Conservation (phyloP, 805 yeast species). For the Wickerhamiella azymoides region DNA sequence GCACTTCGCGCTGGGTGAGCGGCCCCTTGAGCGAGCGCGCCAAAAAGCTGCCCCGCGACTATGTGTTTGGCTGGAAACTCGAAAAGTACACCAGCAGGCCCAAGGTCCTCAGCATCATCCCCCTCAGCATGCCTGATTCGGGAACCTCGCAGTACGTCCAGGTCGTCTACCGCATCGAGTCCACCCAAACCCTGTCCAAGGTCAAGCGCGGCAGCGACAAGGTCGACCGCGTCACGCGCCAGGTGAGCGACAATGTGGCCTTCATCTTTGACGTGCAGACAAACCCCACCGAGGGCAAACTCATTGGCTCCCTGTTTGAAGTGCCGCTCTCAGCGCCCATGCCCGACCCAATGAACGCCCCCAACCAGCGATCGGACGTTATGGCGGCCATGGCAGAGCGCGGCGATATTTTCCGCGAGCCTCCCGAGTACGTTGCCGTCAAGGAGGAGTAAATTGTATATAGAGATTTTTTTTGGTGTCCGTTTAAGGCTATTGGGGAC, state of each 20-base stretch:
- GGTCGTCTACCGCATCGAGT: slow-evolving; percentile 47
- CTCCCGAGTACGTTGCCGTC: slow-evolving; percentile 19
- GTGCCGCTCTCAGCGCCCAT: slow-evolving; percentile 24
- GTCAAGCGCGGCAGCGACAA: slow-evolving; percentile 33
- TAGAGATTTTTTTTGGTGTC: too few species aligned
- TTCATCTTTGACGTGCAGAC: slow-evolving; percentile 45
- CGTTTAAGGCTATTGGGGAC: too few species aligned
- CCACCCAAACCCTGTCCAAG: slow-evolving; percentile 44
- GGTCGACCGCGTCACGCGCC: slow-evolving; percentile 36
- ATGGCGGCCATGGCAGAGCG: slow-evolving; percentile 25
- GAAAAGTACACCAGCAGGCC: slow-evolving; percentile 58
- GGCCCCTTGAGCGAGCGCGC: slow-evolving; percentile 42
- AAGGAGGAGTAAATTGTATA: slow-evolving; percentile 1
- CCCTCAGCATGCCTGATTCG: slow-evolving; percentile 44
- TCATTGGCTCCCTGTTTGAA: slow-evolving; percentile 61
- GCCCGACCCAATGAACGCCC: slow-evolving; percentile 22
- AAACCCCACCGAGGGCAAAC: slow-evolving; percentile 37
- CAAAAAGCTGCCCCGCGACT: slow-evolving; percentile 40
- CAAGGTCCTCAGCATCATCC: slow-evolving; percentile 54
- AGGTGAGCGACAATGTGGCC: slow-evolving; percentile 47
- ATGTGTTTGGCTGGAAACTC: slow-evolving; percentile 63
- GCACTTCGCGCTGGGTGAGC: slow-evolving; percentile 48
- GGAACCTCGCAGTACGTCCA: slow-evolving; percentile 41
- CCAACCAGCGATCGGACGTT: slow-evolving; percentile 19
- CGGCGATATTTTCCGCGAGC: slow-evolving; percentile 27